Evolutionary conservation across 148 eudicot genomes (phyloP).

Genomic region (Tetragonia tetragonoides): DNA sequence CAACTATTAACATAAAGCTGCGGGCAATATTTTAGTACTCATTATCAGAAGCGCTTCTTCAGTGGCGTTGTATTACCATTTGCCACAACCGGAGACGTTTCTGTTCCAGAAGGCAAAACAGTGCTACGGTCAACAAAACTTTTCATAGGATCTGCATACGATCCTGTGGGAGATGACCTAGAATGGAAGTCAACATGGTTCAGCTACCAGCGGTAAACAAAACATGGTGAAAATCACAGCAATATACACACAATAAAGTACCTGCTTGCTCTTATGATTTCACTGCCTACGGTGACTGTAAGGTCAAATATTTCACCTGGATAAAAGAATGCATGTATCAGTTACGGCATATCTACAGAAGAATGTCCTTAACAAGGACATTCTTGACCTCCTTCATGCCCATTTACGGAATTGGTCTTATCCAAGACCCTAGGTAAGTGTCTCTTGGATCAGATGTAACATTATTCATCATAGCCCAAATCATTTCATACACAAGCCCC

Average conservation of each 20-base stretch:
- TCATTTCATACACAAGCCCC: no score
- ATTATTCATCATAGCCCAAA: no score
- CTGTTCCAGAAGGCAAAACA: conserved; percentile 8
- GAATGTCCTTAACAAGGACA: neutral
- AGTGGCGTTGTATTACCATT: conserved; percentile 22
- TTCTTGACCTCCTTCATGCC: no score
- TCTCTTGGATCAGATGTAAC: no score
- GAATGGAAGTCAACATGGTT: neutral
- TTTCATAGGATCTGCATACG: conserved; percentile 27
- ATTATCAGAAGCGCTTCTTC: conserved; percentile 10
- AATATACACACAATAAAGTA: conserved; percentile 1
- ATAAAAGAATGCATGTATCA: neutral
- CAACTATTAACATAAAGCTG: neutral
- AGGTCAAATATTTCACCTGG: conserved; percentile 52
- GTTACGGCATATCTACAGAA: neutral
- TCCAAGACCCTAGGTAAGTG: no score
- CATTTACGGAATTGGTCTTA: no score
- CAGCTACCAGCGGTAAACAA: neutral
- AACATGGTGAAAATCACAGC: neutral
- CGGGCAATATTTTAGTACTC: neutral
- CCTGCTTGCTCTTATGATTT: conserved; percentile 54
- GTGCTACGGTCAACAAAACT: conserved; percentile 2
- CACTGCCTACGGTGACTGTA: conserved; percentile 32
- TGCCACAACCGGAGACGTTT: conserved; percentile 13
- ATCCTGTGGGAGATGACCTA: conserved; percentile 27